These are phyloP conservation scores for Knoxdaviesia proteae DNA, from an alignment of 2,329 filamentous ascomycete genomes.

Conservation along the genomic window DNA sequence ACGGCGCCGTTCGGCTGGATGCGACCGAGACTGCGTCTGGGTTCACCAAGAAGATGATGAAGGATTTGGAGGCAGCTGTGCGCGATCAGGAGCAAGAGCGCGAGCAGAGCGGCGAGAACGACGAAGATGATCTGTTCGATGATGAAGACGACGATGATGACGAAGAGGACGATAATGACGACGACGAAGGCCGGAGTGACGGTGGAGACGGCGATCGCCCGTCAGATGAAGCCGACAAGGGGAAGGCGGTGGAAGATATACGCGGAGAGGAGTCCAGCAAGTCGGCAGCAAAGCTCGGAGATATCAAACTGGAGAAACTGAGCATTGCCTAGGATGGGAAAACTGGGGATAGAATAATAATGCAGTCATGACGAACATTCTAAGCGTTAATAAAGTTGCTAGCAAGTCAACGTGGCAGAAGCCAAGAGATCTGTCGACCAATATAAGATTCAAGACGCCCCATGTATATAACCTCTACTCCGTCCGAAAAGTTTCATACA, in stretches of 20 bases:
- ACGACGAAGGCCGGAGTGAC: constrained; percentile 10
- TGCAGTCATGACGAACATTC: background rate
- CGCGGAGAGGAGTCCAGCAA: constrained; percentile 6
- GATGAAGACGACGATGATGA: constrained; percentile 9
- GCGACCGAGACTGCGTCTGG: constrained; percentile 80
- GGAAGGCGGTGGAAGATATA: constrained; percentile 5
- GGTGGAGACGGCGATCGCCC: constrained; percentile 6
- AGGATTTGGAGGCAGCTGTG: constrained; percentile 82
- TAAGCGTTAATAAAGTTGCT: no score
- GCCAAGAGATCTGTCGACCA: no score
- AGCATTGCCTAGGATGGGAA: constrained; percentile 8
- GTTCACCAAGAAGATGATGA: constrained; percentile 92
- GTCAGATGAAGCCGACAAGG: constrained; percentile 6
- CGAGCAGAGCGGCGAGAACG: constrained; percentile 15
- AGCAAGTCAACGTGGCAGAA: no score
- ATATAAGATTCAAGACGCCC: background rate
- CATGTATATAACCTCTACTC: constrained; percentile 1
- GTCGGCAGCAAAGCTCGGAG: constrained; percentile 2
- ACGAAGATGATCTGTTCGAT: constrained; percentile 11
- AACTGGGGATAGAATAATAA: constrained; percentile 5
- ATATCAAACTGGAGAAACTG: constrained; percentile 9
- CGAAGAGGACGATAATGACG: constrained; percentile 12
- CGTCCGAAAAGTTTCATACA: background rate
- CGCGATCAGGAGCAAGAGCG: constrained; percentile 43
- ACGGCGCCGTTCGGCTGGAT: constrained; percentile 52